Conservation (phyloP, 805 yeast species). For the Nakazawaea ernobii region DNA sequence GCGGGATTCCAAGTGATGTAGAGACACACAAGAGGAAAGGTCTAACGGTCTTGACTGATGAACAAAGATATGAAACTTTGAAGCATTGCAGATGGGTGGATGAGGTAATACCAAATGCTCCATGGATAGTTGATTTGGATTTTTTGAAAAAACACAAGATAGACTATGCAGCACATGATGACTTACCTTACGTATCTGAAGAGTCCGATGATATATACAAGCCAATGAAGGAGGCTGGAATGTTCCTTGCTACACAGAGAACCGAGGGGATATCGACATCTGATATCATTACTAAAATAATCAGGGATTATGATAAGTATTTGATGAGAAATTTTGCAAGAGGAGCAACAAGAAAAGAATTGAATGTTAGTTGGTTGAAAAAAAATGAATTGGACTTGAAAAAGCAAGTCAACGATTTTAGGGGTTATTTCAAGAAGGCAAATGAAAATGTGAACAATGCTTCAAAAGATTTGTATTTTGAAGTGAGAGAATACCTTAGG, state of each 20-base stretch:
- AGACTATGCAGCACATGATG: constrained; percentile 98
- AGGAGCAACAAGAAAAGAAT: constrained; percentile 94
- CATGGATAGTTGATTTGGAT: constrained; percentile 88
- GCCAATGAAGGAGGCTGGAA: constrained; percentile 87
- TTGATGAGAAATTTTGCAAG: constrained; percentile 95
- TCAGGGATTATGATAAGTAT: constrained; percentile 94
- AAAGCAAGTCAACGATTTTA: constrained; percentile 82
- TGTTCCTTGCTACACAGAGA: constrained; percentile 90
- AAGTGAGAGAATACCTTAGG: constrained; percentile 69
- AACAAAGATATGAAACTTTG: constrained; percentile 86
- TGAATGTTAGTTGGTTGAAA: constrained; percentile 95
- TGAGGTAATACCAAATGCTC: constrained; percentile 90
- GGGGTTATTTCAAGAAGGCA: constrained; percentile 78
- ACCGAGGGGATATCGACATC: constrained; percentile 96
- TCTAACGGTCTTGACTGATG: constrained; percentile 81
- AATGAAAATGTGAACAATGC: constrained; percentile 62
- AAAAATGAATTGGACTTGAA: constrained; percentile 93
- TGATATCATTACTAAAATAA: constrained; percentile 91
- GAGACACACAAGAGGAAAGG: constrained; percentile 93
- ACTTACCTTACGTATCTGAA: constrained; percentile 87
- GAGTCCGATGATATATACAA: constrained; percentile 88
- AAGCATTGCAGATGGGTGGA: constrained; percentile 97
- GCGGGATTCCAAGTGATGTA: constrained; percentile 87
- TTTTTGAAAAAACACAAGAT: constrained; percentile 75
- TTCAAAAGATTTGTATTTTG: constrained; percentile 78